A percentile compares a stretch with the other conserved stretches of the same genome.
phyloP scores from a whole-genome alignment of 2,329 filamentous ascomycete genomes.

The Colletotrichum theobromicola region DNA sequence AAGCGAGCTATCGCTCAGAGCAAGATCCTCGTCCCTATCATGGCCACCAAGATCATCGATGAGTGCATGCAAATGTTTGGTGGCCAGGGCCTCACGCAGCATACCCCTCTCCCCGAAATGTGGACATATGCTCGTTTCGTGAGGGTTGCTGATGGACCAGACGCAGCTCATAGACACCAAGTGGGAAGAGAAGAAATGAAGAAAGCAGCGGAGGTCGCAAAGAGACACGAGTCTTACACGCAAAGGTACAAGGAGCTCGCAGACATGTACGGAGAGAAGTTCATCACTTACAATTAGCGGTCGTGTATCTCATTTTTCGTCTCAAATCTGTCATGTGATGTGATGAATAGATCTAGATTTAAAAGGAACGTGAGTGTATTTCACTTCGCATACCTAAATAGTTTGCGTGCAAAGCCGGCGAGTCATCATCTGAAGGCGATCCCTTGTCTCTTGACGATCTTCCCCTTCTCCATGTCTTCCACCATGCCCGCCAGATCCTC shows the following conservation, averaged over 20 bases:
- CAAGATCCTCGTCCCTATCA: constrained; percentile 87
- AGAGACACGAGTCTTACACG: constrained; percentile 67
- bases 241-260: constrained; percentile 69
- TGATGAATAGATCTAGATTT: too few relatives aligned
- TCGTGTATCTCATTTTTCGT: background rate
- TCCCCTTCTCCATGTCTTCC: constrained; percentile 40
- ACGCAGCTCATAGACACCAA: constrained; percentile 91
- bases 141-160: constrained; percentile 88
- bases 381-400: background rate
- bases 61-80: constrained; percentile 93
- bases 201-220: constrained; percentile 63
- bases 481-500: constrained; percentile 43
- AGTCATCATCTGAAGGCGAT: constrained; percentile 34
- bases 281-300: constrained; percentile 26
- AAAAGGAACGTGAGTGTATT: background rate
- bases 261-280: constrained; percentile 57
- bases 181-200: constrained; percentile 82
- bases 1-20: constrained; percentile 96
- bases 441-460: constrained; percentile 38
- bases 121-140: constrained; percentile 85
- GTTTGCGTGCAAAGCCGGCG: background rate
- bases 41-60: constrained; percentile 88
- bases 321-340: background rate
- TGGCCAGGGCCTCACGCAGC: constrained; percentile 88
- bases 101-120: constrained; percentile 89